Base-by-base conservation (phyloP, 352 stramenopile species). In the Phytophthora syringae region DNA sequence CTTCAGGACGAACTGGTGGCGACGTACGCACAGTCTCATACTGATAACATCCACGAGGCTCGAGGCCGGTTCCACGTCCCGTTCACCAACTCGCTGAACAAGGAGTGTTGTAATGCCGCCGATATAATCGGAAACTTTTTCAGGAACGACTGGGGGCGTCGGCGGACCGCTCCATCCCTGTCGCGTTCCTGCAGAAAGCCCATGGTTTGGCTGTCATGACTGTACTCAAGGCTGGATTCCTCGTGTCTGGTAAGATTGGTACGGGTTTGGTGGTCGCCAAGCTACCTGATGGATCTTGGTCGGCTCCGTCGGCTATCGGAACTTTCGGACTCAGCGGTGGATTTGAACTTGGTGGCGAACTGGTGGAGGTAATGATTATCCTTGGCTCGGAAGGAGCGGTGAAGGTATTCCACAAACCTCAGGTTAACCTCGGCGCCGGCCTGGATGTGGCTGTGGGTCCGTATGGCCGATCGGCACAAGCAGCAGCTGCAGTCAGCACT, bases 341-440 rank as follows among this genome's bases (percentile, higher is more conserved):
- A 60, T 90, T 89, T 36, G 70, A 98, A 43, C 70, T 98, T 42
- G 92, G 92, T 25, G 88, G 90, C 18, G 89, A 98, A 71, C 25
- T 98, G 4, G 88, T 92, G 0, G 92, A 98, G 71, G 83, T 98
- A 24, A 85, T 97, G 43, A 96, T 98, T 72, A 82, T 98, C 44
- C 75, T 98, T 2, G 96, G 95, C 59, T 96, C 82, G 1, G 86
- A 97, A 50, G 78, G 79, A 21, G 86, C 92, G 5, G 88, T 98
- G 1, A 79, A 95, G 52, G 75, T 97, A 21, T 92, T 97, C 57
- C 82, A 92, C 72, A 76, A 90, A 79, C 70, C 82, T 58, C 73
- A 90, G 47, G 66, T 98, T 16, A 93, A 97, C 60, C 70, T 98
- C 1, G 93, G 93, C 13, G 90, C 80, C 0, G 91, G 96, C 45